Evolutionary conservation across 257 asterid species (phyloP).

Genomic region (Solanum ossicruentum): DNA sequence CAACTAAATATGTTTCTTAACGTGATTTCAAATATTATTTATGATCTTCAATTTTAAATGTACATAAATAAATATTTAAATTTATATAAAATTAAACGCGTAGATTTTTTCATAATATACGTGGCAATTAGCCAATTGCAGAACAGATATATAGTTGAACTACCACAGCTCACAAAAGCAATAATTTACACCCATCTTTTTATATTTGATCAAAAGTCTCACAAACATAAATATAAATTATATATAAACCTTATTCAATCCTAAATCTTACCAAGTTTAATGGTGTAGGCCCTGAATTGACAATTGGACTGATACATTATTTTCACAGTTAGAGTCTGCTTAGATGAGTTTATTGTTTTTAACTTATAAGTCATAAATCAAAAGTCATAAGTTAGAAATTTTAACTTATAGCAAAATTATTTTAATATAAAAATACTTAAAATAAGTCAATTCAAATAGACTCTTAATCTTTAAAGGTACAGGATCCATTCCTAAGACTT

Average conservation of each 20-base stretch:
- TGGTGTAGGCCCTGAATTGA: background rate
- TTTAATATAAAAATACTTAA: too few relatives aligned
- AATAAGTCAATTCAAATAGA: too few relatives aligned
- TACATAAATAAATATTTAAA: too few relatives aligned
- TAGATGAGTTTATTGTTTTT: too few relatives aligned
- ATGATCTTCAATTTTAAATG: accelerated
- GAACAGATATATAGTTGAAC: background rate
- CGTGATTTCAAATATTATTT: too few relatives aligned
- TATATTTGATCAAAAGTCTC: background rate
- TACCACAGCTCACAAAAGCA: background rate
- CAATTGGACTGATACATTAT: background rate
- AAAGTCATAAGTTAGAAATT: too few relatives aligned
- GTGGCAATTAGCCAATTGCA: background rate
- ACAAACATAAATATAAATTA: background rate
- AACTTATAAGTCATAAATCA: too few relatives aligned
- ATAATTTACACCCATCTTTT: background rate
- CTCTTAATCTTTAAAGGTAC: slow-evolving; percentile 45
- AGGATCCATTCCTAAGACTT: slow-evolving; percentile 24
- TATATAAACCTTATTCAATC: background rate
- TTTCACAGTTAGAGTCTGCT: background rate
- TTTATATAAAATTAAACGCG: too few relatives aligned
- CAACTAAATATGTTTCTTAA: too few relatives aligned
- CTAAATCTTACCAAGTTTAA: background rate
- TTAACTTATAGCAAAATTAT: too few relatives aligned
- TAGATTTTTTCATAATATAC: too few relatives aligned